These are phyloP conservation scores for Claviceps pusilla DNA, from an alignment of 2,329 filamentous ascomycete genomes.

Conservation along the genomic window DNA sequence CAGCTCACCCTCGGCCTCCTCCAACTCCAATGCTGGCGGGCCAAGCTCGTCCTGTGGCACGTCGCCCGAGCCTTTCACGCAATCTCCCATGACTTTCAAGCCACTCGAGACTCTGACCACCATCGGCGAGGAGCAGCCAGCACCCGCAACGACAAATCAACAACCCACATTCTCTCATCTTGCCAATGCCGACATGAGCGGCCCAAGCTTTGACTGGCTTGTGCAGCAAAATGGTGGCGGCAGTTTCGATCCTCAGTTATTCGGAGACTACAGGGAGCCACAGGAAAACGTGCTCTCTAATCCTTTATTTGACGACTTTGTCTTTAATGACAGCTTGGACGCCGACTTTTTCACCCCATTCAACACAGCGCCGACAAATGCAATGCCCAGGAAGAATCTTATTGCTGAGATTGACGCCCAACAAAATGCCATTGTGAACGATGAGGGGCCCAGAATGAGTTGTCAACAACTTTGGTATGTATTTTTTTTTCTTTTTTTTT, in stretches of 20 bases:
- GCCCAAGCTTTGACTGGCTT: constrained; percentile 55
- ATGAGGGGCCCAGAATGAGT: constrained; percentile 52
- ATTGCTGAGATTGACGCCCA: constrained; percentile 64
- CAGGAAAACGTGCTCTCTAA: constrained; percentile 63
- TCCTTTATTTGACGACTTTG: constrained; percentile 57
- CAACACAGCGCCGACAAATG: constrained; percentile 43
- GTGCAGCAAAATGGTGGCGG: constrained; percentile 69
- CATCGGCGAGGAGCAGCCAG: constrained; percentile 49
- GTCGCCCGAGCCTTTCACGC: constrained; percentile 60
- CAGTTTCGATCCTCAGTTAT: constrained; percentile 80
- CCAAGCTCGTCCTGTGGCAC: constrained; percentile 57
- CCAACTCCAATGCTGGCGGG: constrained; percentile 39
- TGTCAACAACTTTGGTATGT: constrained; percentile 90
- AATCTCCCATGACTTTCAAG: constrained; percentile 54
- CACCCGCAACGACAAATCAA: constrained; percentile 21
- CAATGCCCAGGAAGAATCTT: constrained; percentile 46
- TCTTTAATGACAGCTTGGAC: constrained; percentile 60
- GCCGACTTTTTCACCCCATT: constrained; percentile 70
- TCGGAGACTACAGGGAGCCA: constrained; percentile 82
- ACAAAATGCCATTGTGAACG: constrained; percentile 56
- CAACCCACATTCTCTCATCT: constrained; percentile 14
- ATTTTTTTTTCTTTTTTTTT: not conserved
- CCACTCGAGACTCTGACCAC: constrained; percentile 47
- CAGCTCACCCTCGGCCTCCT: constrained; percentile 50
- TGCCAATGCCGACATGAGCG: constrained; percentile 25